Base-by-base conservation (phyloP, 1,139 yeast genomes). In the Diutina ranongensis region DNA sequence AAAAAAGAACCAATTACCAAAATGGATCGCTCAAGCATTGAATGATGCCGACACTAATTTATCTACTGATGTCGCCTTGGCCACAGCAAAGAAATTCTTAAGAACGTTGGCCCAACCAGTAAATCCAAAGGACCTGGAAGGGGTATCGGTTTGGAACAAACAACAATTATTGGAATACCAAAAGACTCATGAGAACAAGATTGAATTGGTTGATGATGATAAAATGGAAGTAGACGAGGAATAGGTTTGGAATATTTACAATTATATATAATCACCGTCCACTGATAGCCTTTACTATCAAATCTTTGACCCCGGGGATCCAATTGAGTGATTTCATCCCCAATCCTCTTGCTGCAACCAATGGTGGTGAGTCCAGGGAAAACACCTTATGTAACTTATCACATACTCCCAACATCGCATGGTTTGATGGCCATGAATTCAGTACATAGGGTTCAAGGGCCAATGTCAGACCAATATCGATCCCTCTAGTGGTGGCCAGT, bases 31-130 rank as follows among this genome's bases (percentile, higher is more conserved):
- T 0, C 97, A 92, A 57, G 97, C 92, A 1, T 72, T 92, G 49
- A 69, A 83, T 32, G 97, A 92, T 58, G 89, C 97, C 0, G 97
- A 92, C 57, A 76, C 86, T 2, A 92, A 89, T 55, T 67, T 92
- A 48, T 88, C 97, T 0, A 92, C 97, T 0, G 99, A 92, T 65
- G 92, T 92, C 97, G 97, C 97, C 0, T 74, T 92, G 48, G 95
- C 97, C 0, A 81, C 85, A 47, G 95, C 97, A 1, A 89, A 87
- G 59, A 89, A 88, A 63, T 92, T 92, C 58, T 69, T 92, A 58
- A 71, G 97, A 54, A 83, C 89, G 3, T 79, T 89, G 76, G 97
- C 98, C 0, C 99, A 92, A 61, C 97, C 98, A 0, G 72, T 87
- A 1, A 81, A 88, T 57, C 85, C 88, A 1, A 81, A 84, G 52